These are phyloP conservation scores for Trichoderma afroharzianum DNA, from an alignment of 2,329 filamentous ascomycete genomes.

Conservation along the genomic window DNA sequence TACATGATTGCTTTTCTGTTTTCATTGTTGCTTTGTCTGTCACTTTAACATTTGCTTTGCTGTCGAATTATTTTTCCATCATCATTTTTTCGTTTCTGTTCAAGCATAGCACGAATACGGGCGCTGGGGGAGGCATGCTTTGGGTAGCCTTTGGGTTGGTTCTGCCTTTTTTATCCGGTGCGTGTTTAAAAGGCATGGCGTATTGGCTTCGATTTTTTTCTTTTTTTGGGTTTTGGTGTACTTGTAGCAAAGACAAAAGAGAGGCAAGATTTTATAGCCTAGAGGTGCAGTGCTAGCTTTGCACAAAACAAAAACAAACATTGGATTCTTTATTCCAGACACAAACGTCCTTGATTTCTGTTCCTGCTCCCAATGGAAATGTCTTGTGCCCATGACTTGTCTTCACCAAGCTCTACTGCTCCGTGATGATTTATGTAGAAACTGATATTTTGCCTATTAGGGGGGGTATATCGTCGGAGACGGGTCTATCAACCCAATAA, in stretches of 20 bases:
- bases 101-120: conserved; percentile 7
- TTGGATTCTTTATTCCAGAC: not conserved
- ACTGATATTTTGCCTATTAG: not conserved
- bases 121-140: conserved; percentile 3
- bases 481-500: not conserved
- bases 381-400: not conserved
- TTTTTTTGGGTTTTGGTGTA: not conserved
- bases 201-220: not conserved
- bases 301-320: conserved; percentile 3
- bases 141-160: conserved; percentile 14
- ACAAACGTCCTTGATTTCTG: not conserved
- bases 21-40: conserved; percentile 7
- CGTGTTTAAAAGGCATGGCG: conserved; percentile 10
- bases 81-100: conserved; percentile 1
- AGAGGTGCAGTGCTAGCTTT: conserved; percentile 14
- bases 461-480: conserved; percentile 11
- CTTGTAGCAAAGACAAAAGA: conserved; percentile 12
- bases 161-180: conserved; percentile 6
- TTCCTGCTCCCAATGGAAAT: not conserved
- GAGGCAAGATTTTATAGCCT: conserved; percentile 13
- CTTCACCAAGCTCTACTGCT: not conserved
- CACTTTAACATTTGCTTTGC: not conserved
- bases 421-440: not conserved
- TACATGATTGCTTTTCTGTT: not conserved
- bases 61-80: not conserved